Base-by-base conservation (phyloP, 2,329 filamentous ascomycete genomes). In the Dichotomopilus funicola region DNA sequence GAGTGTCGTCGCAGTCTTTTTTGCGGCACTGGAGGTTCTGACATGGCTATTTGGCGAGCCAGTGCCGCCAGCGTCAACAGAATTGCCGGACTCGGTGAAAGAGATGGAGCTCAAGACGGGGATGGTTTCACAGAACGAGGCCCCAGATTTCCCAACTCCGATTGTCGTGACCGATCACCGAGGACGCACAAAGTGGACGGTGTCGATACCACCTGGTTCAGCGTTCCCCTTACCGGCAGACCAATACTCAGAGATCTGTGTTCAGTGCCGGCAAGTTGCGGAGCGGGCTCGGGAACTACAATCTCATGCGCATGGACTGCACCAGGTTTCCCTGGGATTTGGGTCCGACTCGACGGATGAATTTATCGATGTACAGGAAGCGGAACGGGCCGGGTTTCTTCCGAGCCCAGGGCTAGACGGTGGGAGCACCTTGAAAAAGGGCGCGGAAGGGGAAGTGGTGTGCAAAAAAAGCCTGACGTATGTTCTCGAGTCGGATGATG, bases 381-480 rank as follows among this genome's bases (percentile, higher is more conserved):
- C 89, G 1, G 81, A 90, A 68, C 71, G 74, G 47, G 75, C 78
- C 40, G 86, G 83, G 0, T 72, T 89, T 12, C 72, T 92, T 2
- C 80, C 82, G 46, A 36, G 10, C 11, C 61, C 75, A 66, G 68
- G 72, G 33, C 34, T 8, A 37, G 12, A 12, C 61, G 62, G 70
- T 47, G 33, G 59, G 56, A 36, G n/a, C 58, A 7, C 57, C 46
- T 54, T 61, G 63, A 65, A 63, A 64, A 64, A 61, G 61, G 62
- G 5, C 61, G 64, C 40, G 65, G 66, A 44, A 68, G 74, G 76
- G 41, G 73, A 74, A 55, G 75, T 81, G 8, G 72, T 86, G 12
- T 95, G 90, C 72, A 75, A 83, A 47, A 83, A 71, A 61, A 88
- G 82, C 57, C 74, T 95, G 71, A 95, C 88, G 0, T 94, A 87